phyloP scores from a whole-genome alignment of 192 early-diverging fungal species.

The Entomortierella beljakovae region DNA sequence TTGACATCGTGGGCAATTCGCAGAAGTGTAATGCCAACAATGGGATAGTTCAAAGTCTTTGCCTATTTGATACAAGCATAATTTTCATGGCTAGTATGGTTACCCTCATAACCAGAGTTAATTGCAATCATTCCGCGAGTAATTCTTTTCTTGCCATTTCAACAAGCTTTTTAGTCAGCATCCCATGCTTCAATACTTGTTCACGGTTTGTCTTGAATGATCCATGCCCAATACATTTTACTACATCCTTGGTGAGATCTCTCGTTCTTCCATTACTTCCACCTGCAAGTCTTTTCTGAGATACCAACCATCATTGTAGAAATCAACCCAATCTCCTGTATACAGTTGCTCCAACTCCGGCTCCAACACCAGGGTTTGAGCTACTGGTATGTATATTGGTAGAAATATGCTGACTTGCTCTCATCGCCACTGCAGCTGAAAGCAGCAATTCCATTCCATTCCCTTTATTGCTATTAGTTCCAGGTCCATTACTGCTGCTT shows the following conservation, averaged over 20 bases:
- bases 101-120: no score
- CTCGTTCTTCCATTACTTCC: background rate
- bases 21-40: conserved; percentile 5
- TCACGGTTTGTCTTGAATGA: conserved; percentile 4
- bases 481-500: no score
- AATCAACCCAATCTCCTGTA: background rate
- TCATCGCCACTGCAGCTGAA: no score
- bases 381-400: no score
- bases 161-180: background rate
- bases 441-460: no score
- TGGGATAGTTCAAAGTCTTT: background rate
- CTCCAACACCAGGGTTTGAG: no score
- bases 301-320: background rate
- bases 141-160: background rate
- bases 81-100: no score
- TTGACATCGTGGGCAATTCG: background rate
- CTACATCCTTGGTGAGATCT: background rate
- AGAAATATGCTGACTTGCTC: no score
- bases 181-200: background rate
- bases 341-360: background rate
- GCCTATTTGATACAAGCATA: background rate
- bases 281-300: background rate
- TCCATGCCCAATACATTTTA: background rate
- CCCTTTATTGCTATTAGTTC: no score
- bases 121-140: background rate